Conservation (phyloP, 2,329 filamentous ascomycete species). For the Ramularia endophylla region DNA sequence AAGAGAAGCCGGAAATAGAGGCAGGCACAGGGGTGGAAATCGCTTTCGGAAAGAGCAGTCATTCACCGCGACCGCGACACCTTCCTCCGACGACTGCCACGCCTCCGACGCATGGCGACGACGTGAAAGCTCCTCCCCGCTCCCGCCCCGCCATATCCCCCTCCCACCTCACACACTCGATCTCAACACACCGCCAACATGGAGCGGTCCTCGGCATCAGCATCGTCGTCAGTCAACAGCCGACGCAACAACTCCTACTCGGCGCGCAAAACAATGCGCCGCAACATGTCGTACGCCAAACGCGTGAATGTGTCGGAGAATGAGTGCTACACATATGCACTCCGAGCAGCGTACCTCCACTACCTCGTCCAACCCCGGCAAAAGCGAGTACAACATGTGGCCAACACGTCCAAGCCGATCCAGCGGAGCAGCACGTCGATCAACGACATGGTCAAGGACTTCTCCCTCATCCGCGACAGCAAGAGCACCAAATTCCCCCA, state of each 20-base stretch:
- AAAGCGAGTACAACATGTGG: slow-evolving; percentile 82
- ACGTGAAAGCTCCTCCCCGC: no score
- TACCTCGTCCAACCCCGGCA: slow-evolving; percentile 88
- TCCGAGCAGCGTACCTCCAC: slow-evolving; percentile 84
- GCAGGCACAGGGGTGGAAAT: no score
- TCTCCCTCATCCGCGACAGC: slow-evolving; percentile 59
- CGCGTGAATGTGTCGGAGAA: slow-evolving; percentile 46
- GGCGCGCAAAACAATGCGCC: slow-evolving; percentile 33
- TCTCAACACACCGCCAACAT: slow-evolving; percentile 13
- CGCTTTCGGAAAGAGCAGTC: no score
- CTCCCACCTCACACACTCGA: no score
- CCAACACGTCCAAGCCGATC: slow-evolving; percentile 50
- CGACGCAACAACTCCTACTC: slow-evolving; percentile 40
- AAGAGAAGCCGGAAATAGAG: no score
- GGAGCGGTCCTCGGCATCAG: slow-evolving; percentile 21
- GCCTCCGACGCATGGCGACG: no score
- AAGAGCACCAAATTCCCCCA: slow-evolving; percentile 67
- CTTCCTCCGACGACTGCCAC: no score
- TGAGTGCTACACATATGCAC: slow-evolving; percentile 85
- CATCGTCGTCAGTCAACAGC: slow-evolving; percentile 29
- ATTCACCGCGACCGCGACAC: no score
- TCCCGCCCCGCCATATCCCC: no score
- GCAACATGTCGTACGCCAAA: slow-evolving; percentile 34
- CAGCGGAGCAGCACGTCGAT: slow-evolving; percentile 68
- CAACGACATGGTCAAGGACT: slow-evolving; percentile 83